A percentile compares a stretch with the other conserved stretches of the same genome.
Conservation (phyloP, 2,329 filamentous ascomycete genomes). For the Talaromyces amestolkiae region DNA sequence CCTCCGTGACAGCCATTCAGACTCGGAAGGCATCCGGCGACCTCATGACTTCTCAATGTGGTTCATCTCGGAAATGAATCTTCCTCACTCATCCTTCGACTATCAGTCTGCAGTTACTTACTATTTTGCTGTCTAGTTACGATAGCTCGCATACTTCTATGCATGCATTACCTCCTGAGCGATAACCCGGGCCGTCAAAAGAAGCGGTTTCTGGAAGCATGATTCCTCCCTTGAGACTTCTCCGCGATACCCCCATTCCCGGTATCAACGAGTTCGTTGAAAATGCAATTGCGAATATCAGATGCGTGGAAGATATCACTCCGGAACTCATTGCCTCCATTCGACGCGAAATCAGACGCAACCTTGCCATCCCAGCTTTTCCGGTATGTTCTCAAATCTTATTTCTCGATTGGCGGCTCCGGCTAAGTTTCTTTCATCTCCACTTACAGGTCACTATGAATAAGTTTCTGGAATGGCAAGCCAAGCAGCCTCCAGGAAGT, state of each 20-base stretch:
- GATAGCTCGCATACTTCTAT: not conserved
- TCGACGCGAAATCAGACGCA: not conserved
- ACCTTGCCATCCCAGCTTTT: not conserved
- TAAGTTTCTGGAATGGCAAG: slow-evolving; percentile 8
- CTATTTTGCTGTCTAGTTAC: not conserved
- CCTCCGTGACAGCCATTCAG: not conserved
- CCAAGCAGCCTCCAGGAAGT: not conserved
- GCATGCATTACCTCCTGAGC: not conserved
- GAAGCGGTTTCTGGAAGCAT: not conserved
- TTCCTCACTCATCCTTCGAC: not conserved
- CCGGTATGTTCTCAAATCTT: not conserved
- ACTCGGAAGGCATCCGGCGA: not conserved
- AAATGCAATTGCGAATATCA: not conserved
- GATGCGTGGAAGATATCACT: not conserved
- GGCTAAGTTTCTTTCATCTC: not conserved
- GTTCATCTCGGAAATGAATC: not conserved
- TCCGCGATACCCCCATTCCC: not conserved
- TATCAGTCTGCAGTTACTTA: too few species aligned
- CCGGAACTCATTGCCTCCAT: not conserved
- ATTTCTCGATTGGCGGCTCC: not conserved
- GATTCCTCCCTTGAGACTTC: not conserved
- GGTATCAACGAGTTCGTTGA: not conserved
- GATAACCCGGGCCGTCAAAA: not conserved
- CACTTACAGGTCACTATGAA: not conserved
- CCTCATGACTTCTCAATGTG: not conserved